A percentile compares a stretch with the other conserved stretches of the same genome.
phyloP scores from a whole-genome alignment of 1,139 yeast genomes.

The Zygosaccharomyces sapae region DNA sequence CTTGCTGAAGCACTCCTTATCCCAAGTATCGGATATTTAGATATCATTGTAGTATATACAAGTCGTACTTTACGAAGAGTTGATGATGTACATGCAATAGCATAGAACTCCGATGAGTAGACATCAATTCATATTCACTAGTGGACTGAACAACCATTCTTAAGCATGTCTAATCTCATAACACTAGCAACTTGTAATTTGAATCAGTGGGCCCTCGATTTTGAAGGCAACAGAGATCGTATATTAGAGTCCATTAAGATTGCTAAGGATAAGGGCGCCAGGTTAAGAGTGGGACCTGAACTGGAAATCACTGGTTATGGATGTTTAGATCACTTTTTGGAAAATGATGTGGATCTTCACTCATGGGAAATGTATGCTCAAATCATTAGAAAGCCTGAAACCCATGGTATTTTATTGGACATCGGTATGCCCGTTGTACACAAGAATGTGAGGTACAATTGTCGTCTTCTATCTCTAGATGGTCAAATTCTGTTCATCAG shows the following conservation, averaged over 20 bases:
- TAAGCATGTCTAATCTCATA: conserved; percentile 48
- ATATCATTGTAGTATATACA: neutral
- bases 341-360: conserved; percentile 81
- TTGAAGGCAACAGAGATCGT: conserved; percentile 92
- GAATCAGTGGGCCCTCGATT: conserved; percentile 98
- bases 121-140: too few relatives aligned
- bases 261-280: conserved; percentile 75
- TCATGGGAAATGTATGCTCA: conserved; percentile 92
- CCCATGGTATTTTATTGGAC: conserved; percentile 76
- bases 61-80: conserved; percentile 2
- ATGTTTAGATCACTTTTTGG: conserved; percentile 91
- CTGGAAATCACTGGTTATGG: conserved; percentile 93
- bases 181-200: conserved; percentile 64
- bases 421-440: conserved; percentile 93
- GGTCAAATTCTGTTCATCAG: conserved; percentile 78
- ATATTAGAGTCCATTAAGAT: conserved; percentile 72
- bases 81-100: neutral
- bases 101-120: neutral
- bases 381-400: conserved; percentile 59
- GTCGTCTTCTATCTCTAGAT: conserved; percentile 77
- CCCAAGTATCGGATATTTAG: neutral
- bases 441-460: conserved; percentile 83
- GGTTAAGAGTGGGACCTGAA: conserved; percentile 93
- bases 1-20: neutral
- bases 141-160: neutral